A percentile compares a stretch with the other conserved stretches of the same genome.
Conservation (phyloP, 768 basidiomycete species). For the Kwoniella pini region DNA sequence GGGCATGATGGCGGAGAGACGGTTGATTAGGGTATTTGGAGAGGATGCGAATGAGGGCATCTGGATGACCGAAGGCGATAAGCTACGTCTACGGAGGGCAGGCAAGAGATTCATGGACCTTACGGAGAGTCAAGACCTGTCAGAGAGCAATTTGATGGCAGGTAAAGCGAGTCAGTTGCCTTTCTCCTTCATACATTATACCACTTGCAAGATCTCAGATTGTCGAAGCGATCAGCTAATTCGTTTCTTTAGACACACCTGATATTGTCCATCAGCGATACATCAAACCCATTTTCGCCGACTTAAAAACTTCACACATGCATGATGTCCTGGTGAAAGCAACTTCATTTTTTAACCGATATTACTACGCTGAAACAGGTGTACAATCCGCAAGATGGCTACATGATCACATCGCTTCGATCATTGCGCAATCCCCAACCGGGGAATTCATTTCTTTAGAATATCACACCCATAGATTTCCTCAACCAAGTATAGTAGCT, state of each 20-base stretch:
- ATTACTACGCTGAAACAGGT: constrained; percentile 28
- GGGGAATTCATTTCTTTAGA: constrained; percentile 32
- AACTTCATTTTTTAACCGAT: constrained; percentile 35
- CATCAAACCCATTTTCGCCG: constrained; percentile 22
- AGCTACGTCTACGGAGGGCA: constrained; percentile 26
- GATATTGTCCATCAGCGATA: constrained; percentile 25
- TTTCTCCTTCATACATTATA: background rate
- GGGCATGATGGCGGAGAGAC: constrained; percentile 18
- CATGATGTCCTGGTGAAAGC: constrained; percentile 21
- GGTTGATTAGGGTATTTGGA: constrained; percentile 24
- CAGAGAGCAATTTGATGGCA: background rate
- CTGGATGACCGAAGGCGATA: constrained; percentile 41
- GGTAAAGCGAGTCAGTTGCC: constrained; percentile 11
- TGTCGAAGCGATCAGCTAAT: background rate
- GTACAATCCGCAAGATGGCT: constrained; percentile 27
- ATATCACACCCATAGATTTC: constrained; percentile 41
- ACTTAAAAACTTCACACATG: constrained; percentile 26
- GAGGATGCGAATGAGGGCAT: constrained; percentile 2
- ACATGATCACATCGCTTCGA: constrained; percentile 30
- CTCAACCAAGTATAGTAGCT: constrained; percentile 52
- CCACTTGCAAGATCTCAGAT: too few relatives aligned
- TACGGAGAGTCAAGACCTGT: constrained; percentile 24
- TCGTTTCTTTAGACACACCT: constrained; percentile 22
- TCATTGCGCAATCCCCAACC: constrained; percentile 29
- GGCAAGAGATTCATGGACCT: constrained; percentile 36